These are phyloP conservation scores for Udeniomyces megalosporus DNA, from an alignment of 768 basidiomycete species.

Conservation along the genomic window DNA sequence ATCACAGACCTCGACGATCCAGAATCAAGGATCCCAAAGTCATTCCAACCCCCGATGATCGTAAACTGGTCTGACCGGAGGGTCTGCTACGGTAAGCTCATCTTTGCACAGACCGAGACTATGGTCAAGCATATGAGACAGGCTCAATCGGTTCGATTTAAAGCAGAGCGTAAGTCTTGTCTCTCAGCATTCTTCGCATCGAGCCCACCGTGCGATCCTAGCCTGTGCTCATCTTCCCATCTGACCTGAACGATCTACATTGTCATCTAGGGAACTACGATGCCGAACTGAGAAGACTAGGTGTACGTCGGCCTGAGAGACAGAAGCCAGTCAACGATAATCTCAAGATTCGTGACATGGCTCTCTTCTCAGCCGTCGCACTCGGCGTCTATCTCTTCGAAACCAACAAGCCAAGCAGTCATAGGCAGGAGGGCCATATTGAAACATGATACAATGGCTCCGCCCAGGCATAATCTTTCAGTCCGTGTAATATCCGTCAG, in stretches of 20 bases:
- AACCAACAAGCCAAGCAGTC: no score
- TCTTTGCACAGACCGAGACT: neutral
- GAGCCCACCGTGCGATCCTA: no score
- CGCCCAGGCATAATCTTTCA: no score
- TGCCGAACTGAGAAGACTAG: neutral
- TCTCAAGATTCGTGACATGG: no score
- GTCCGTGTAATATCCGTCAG: no score
- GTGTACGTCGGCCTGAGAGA: no score
- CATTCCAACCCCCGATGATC: neutral
- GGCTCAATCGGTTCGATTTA: neutral
- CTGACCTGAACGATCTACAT: no score
- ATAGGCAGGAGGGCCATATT: no score
- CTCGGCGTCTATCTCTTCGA: no score
- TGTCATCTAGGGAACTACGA: neutral
- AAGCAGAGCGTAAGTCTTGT: neutral
- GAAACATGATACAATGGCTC: no score
- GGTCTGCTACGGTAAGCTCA: neutral
- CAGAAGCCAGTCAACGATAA: no score
- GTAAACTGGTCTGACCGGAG: neutral
- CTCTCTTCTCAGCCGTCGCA: no score
- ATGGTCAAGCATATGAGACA: neutral
- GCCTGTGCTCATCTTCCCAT: neutral
- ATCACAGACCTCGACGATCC: neutral
- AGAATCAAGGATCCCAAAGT: neutral
- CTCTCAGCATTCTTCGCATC: neutral